Evolutionary conservation across 768 basidiomycete genomes (phyloP).

Genomic region (Dictyophora rubrovolvata): DNA sequence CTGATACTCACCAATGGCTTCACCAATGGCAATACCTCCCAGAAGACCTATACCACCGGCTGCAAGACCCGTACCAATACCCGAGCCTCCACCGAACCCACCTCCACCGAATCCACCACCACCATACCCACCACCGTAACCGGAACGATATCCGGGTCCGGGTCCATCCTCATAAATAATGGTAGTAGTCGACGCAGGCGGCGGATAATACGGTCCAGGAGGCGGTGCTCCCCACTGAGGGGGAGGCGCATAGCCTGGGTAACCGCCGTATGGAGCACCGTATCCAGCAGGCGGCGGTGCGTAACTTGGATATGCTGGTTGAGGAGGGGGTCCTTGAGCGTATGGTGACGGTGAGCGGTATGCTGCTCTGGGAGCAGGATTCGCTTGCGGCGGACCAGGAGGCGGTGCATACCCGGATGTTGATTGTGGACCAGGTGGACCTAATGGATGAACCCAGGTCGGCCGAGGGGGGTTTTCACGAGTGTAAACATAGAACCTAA

Average conservation of each 20-base stretch:
- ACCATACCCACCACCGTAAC: constrained; percentile 24
- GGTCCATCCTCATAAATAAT: constrained; percentile 7
- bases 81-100: no score
- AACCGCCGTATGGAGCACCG: constrained; percentile 18
- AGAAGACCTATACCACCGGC: constrained; percentile 54
- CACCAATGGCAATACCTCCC: constrained; percentile 31
- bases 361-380: constrained; percentile 19
- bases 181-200: not conserved
- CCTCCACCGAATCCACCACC: constrained; percentile 26
- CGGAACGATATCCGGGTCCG: not conserved
- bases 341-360: constrained; percentile 22
- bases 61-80: constrained; percentile 40
- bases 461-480: constrained; percentile 49
- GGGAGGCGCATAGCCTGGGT: constrained; percentile 15
- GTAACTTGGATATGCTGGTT: constrained; percentile 17
- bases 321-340: constrained; percentile 10
- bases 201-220: not conserved
- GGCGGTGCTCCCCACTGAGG: constrained; percentile 14
- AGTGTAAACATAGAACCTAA: constrained; percentile 75
- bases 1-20: constrained; percentile 2
- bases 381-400: constrained; percentile 35
- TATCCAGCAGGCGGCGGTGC: constrained; percentile 18
- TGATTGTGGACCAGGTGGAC: constrained; percentile 29
- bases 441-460: constrained; percentile 64
- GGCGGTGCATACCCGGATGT: constrained; percentile 20